Evolutionary conservation across 2,329 filamentous ascomycete genomes (phyloP).

Genomic region (Trichoderma sp.): DNA sequence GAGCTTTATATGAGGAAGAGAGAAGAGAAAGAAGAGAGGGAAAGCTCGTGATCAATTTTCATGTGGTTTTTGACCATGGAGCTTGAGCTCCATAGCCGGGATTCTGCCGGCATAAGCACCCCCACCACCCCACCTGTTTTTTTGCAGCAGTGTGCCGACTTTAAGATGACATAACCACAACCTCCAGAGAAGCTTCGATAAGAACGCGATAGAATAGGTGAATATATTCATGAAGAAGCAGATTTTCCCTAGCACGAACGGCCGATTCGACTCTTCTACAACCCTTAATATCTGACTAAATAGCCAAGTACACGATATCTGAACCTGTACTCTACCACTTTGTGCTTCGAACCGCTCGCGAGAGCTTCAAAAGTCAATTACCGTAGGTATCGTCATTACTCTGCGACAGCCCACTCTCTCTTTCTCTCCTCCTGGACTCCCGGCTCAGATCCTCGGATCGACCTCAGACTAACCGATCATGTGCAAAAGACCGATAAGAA

Average conservation of each 20-base stretch:
- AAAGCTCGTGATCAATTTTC: conserved; percentile 23
- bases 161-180: conserved; percentile 13
- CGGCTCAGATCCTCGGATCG: not conserved
- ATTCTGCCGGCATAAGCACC: conserved; percentile 24
- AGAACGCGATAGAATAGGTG: not conserved
- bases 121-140: conserved; percentile 22
- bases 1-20: conserved; percentile 24
- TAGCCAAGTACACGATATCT: no score
- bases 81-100: conserved; percentile 23
- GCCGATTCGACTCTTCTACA: no score
- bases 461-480: conserved; percentile 29
- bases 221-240: no score
- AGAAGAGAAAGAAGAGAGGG: conserved; percentile 10
- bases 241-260: no score
- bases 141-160: not conserved
- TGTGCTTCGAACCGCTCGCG: no score
- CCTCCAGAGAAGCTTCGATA: not conserved
- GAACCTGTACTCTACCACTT: no score
- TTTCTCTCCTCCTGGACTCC: not conserved
- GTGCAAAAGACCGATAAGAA: conserved; percentile 33
- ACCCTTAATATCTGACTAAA: no score
- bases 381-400: not conserved
- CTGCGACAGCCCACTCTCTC: not conserved
- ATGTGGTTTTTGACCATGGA: conserved; percentile 28
- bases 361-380: conserved; percentile 1